Conservation (phyloP, 2,329 filamentous ascomycete species). For the Tricladium varicosporioides region DNA sequence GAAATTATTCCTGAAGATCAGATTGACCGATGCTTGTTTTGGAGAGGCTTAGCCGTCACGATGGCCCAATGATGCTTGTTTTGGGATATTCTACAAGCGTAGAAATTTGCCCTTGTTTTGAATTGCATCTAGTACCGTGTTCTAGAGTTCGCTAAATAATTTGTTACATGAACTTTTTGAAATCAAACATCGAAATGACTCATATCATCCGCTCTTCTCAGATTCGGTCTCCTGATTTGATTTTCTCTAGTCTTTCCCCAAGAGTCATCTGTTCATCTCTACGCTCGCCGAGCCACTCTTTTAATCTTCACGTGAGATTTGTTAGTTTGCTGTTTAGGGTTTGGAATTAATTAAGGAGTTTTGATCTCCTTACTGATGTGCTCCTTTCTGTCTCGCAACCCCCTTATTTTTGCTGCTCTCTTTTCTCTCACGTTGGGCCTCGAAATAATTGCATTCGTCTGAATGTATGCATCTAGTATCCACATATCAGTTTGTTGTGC, state of each 20-base stretch:
- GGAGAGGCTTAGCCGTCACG: constrained; percentile 22
- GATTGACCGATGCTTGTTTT: constrained; percentile 27
- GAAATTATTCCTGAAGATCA: constrained; percentile 27
- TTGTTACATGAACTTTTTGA: neutral
- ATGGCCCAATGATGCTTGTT: constrained; percentile 19
- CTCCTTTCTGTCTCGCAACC: too few relatives aligned
- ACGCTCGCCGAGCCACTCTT: too few relatives aligned
- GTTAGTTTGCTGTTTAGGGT: too few relatives aligned
- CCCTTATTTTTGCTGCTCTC: too few relatives aligned
- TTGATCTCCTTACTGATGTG: too few relatives aligned
- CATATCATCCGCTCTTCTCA: neutral
- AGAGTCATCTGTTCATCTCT: constrained; percentile 5
- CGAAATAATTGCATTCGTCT: too few relatives aligned
- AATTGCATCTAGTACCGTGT: neutral
- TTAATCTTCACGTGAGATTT: too few relatives aligned
- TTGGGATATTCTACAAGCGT: neutral
- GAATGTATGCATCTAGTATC: too few relatives aligned
- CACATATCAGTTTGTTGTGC: too few relatives aligned
- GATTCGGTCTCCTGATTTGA: neutral
- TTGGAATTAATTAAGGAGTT: too few relatives aligned
- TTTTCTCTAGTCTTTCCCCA: constrained; percentile 14
- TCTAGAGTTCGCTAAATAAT: neutral
- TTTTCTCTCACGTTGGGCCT: too few relatives aligned
- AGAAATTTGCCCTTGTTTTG: neutral
- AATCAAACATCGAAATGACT: neutral